Percentiles rank a stretch among this genome's conserved stretches.
Evolutionary conservation across 2,329 filamentous ascomycete species (phyloP).

Genomic region (Monosporascus cannonballus): DNA sequence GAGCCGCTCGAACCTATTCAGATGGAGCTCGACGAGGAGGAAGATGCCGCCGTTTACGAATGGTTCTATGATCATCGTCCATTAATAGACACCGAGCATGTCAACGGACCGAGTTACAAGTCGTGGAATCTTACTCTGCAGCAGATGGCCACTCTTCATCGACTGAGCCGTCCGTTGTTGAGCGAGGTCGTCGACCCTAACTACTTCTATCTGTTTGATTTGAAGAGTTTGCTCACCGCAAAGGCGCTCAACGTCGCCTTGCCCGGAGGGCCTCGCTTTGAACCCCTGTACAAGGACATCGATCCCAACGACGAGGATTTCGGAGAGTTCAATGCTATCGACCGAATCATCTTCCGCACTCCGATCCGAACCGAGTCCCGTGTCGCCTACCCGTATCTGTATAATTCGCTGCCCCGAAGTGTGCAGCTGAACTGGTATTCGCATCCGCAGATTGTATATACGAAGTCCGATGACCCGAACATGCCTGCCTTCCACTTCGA

Average conservation of each 20-base stretch:
- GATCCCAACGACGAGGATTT: constrained; percentile 99
- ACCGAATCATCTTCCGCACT: constrained; percentile 95
- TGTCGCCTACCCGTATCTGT: constrained; percentile 89
- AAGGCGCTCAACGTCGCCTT: constrained; percentile 97
- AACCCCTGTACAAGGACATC: constrained; percentile 96
- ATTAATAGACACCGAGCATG: constrained; percentile 82
- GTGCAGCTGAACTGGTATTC: constrained; percentile 94
- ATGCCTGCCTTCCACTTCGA: constrained; percentile 97
- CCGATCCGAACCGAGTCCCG: constrained; percentile 94
- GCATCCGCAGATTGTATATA: constrained; percentile 86
- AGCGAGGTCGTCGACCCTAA: constrained; percentile 94
- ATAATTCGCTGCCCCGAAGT: constrained; percentile 92
- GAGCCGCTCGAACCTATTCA: constrained; percentile 96
- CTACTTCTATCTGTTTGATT: constrained; percentile 95
- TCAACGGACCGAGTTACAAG: constrained; percentile 96
- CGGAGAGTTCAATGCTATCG: constrained; percentile 98
- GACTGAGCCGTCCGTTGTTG: constrained; percentile 81
- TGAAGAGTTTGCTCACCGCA: constrained; percentile 90
- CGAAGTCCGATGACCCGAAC: constrained; percentile 78
- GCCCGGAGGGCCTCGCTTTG: constrained; percentile 93
- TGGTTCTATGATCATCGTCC: constrained; percentile 98
- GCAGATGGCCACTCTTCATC: constrained; percentile 94
- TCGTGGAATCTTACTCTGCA: constrained; percentile 87
- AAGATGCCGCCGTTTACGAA: constrained; percentile 85
- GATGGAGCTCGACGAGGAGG: constrained; percentile 92